A percentile compares a stretch with the other conserved stretches of the same genome.
Evolutionary conservation across 2,329 filamentous ascomycete genomes (phyloP).

Genomic region (Amylocarpus encephaloides): DNA sequence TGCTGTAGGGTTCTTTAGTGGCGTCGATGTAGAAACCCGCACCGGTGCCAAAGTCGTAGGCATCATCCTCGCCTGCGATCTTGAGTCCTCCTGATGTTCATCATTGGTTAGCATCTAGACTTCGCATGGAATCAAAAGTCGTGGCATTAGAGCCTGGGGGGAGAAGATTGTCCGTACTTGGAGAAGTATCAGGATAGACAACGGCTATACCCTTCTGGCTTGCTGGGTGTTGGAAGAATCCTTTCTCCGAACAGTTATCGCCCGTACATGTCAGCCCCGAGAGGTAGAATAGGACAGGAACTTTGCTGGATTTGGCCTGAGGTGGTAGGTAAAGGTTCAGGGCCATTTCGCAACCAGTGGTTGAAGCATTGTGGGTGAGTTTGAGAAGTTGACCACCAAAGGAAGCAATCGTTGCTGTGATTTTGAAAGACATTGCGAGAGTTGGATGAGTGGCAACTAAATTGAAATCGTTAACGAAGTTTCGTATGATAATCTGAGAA

Average conservation of each 20-base stretch:
- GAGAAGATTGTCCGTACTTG: conserved; percentile 48
- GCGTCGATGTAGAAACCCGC: conserved; percentile 96
- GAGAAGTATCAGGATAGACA: conserved; percentile 91
- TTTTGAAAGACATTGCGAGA: conserved; percentile 72
- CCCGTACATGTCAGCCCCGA: conserved; percentile 92
- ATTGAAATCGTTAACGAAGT: neutral
- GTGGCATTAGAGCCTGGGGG: conserved; percentile 1
- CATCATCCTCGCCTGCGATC: conserved; percentile 77
- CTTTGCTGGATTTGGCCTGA: conserved; percentile 51
- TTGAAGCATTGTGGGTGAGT: conserved; percentile 74
- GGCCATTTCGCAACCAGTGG: conserved; percentile 81
- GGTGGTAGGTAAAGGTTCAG: conserved; percentile 89
- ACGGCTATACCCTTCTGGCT: conserved; percentile 79
- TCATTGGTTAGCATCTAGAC: neutral
- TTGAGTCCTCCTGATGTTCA: conserved; percentile 57
- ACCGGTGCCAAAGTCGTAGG: conserved; percentile 85
- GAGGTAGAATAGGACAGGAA: conserved; percentile 86
- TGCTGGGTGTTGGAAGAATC: conserved; percentile 85
- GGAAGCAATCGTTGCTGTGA: conserved; percentile 79
- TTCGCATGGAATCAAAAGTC: neutral
- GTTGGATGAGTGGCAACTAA: neutral
- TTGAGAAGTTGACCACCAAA: conserved; percentile 95
- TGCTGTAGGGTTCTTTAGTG: conserved; percentile 63
- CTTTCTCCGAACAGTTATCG: conserved; percentile 75
- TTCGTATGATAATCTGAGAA: neutral